phyloP scores from a whole-genome alignment of 129 eudicot species.

The Arctium lappa region DNA sequence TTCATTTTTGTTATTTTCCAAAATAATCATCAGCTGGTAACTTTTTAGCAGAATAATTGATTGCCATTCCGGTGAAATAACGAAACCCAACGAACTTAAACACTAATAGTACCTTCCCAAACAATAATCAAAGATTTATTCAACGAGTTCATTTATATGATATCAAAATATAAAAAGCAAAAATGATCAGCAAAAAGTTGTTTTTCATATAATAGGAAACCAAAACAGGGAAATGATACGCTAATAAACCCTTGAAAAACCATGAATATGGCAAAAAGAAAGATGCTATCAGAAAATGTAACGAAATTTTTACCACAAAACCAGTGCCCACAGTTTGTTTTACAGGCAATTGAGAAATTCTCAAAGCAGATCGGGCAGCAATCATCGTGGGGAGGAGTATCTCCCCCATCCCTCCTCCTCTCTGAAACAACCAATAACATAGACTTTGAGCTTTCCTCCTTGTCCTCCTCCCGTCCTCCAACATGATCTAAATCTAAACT shows the following conservation, averaged over 20 bases:
- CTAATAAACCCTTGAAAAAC: constrained; percentile 22
- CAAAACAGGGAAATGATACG: neutral
- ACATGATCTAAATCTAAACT: neutral
- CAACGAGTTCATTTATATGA: neutral
- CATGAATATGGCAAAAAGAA: neutral
- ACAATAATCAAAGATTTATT: neutral
- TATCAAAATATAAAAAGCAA: neutral
- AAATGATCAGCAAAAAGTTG: neutral
- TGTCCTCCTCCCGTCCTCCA: constrained; percentile 14
- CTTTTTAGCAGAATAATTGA: neutral
- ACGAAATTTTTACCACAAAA: constrained; percentile 42
- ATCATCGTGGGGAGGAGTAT: constrained; percentile 54
- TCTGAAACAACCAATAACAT: constrained; percentile 16
- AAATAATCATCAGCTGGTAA: neutral
- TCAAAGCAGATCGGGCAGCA: constrained; percentile 61
- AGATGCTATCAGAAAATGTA: neutral
- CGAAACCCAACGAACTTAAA: neutral
- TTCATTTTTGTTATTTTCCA: neutral
- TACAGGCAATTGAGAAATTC: constrained; percentile 38
- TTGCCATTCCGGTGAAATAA: neutral
- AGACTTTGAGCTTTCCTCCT: constrained; percentile 12
- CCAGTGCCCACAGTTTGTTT: constrained; percentile 61
- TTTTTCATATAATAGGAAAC: neutral
- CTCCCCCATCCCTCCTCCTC: constrained; percentile 34
- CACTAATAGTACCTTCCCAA: neutral